Percentiles rank a stretch among this genome's conserved stretches.
These are phyloP conservation scores for Magnolia changhungtana DNA, from an alignment of 164 flowering plant species.

Conservation along the genomic window DNA sequence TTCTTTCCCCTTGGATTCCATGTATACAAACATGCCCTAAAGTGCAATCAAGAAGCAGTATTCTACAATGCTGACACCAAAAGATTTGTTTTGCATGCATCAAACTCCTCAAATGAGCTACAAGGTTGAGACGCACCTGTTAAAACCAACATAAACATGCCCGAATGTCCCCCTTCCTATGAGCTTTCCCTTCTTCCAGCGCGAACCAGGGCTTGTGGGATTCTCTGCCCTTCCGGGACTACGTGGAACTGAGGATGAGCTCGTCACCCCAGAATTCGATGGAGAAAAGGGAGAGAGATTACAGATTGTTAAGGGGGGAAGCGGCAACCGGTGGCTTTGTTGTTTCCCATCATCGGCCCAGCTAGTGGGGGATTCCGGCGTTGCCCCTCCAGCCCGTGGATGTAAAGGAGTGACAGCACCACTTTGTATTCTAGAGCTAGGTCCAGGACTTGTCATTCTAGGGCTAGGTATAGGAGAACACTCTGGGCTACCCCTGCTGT, in stretches of 20 bases:
- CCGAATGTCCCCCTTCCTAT: constrained; percentile 98
- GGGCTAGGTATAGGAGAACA: constrained; percentile 64
- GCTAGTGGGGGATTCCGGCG: constrained; percentile 46
- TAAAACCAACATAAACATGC: constrained; percentile 90
- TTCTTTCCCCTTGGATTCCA: too few species aligned
- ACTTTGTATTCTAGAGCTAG: constrained; percentile 71
- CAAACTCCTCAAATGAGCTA: background rate
- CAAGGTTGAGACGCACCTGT: constrained; percentile 42
- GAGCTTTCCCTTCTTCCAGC: constrained; percentile 90
- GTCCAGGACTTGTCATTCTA: constrained; percentile 59
- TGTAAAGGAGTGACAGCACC: constrained; percentile 86
- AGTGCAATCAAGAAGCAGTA: too few species aligned
- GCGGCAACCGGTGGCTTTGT: constrained; percentile 81
- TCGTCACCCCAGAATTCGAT: constrained; percentile 60
- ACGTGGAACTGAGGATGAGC: constrained; percentile 73
- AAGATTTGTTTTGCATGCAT: background rate
- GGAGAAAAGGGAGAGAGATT: constrained; percentile 61
- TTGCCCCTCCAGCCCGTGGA: constrained; percentile 69
- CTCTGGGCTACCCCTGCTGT: constrained; percentile 49
- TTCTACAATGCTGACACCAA: background rate
- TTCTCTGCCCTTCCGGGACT: constrained; percentile 85
- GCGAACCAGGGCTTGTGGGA: constrained; percentile 80
- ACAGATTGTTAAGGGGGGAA: constrained; percentile 64
- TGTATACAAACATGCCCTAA: too few species aligned
- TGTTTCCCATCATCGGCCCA: constrained; percentile 82